Evolutionary conservation across 805 yeast species (phyloP).

Genomic region (Wickerhamiella slavikovae): DNA sequence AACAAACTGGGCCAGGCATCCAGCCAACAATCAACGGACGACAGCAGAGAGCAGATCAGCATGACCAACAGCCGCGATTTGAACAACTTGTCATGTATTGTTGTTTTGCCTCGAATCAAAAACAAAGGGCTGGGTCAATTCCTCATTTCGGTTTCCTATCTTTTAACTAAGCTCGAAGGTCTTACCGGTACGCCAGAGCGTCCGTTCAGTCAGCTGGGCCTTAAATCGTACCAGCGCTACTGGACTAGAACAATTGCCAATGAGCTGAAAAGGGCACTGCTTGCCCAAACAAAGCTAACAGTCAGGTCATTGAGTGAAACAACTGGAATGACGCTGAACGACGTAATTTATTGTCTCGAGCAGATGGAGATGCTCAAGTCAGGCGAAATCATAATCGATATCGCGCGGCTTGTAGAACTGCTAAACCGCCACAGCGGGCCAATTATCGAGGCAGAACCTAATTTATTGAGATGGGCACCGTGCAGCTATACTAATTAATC

Average conservation of each 20-base stretch:
- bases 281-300: constrained; percentile 19
- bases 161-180: constrained; percentile 52
- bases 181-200: constrained; percentile 88
- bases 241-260: constrained; percentile 56
- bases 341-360: constrained; percentile 73
- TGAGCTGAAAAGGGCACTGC: constrained; percentile 17
- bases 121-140: constrained; percentile 77
- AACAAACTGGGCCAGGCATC: constrained; percentile 26
- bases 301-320: constrained; percentile 40
- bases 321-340: constrained; percentile 77
- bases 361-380: constrained; percentile 37
- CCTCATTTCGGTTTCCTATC: constrained; percentile 73
- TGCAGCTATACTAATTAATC: too few relatives aligned
- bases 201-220: constrained; percentile 74
- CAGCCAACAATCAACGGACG: too few relatives aligned
- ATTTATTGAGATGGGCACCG: too few relatives aligned
- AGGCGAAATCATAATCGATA: constrained; percentile 29
- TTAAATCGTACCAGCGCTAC: constrained; percentile 65
- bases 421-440: too few relatives aligned
- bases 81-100: constrained; percentile 75
- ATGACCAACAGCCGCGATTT: too few relatives aligned
- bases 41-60: neutral
- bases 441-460: too few relatives aligned
- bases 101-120: constrained; percentile 76
- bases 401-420: too few relatives aligned